Base-by-base conservation (phyloP, 2,329 filamentous ascomycete species). In the Calycina marina region DNA sequence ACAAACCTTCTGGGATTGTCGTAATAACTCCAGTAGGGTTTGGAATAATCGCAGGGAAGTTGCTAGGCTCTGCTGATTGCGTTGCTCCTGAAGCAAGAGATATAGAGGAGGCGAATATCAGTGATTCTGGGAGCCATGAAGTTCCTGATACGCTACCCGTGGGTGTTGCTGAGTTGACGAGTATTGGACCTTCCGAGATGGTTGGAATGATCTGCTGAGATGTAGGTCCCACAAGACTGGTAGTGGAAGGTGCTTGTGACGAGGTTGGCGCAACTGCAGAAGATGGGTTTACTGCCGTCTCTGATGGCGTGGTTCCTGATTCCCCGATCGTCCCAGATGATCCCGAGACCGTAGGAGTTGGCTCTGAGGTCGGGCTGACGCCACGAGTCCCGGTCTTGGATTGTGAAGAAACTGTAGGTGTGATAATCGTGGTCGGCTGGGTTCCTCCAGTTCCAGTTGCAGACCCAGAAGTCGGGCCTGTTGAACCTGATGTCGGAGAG, bases 1-100 rank as follows among this genome's bases (percentile, higher is more conserved):
- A 73, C 1, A 70, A 73, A 44, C 81, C 79, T 71, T 43, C 41
- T 11, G 50, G 49, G 17, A 43, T 30, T n/a, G 9, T 13, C 4
- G 31, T 35, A n/a, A 35, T 36, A 27, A 42, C 43, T 1, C 26
- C 33, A 33, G 42, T 43, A 10, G 48, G 44, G 18, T 46, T 44
- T 6, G 43, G 37, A 17, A 52, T 50, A n/a, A 51, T 43, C 32
- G 40, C 42, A 6, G 52, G 47, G 10, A 52, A 32, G 18, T 25
- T 36, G 5, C 42, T 17, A 4, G 44, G 35, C 3, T 28, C 27
- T 14, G 45, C 31, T 8, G 43, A 32, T 4, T 33, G 28, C 16
- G 36, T 27, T 18, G 26, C 26, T 31, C 42, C 42, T 17, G 41
- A 30, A 6, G 38, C 20, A 4, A 35, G 24, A n/a, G 36, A 28